Evolutionary conservation across 441 rosid species (phyloP).

Genomic region (Monsonia emarginata): DNA sequence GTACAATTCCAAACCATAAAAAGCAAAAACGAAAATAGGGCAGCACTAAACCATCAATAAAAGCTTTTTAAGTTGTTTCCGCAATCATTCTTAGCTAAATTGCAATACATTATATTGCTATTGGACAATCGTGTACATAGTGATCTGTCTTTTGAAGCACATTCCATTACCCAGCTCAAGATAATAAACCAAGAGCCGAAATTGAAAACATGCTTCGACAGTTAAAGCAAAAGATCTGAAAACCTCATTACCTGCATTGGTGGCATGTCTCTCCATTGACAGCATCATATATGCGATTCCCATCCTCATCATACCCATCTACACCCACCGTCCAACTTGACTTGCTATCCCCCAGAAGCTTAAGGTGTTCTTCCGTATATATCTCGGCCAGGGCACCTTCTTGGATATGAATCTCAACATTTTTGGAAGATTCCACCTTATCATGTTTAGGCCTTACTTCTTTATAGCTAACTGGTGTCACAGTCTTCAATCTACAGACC

Average conservation of each 20-base stretch:
- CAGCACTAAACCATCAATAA: too few relatives aligned
- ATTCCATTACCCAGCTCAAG: background rate
- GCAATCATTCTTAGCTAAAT: background rate
- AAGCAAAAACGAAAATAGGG: too few relatives aligned
- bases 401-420: background rate
- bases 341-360: slow-evolving; percentile 16
- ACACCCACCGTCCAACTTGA: slow-evolving; percentile 11
- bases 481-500: slow-evolving; percentile 14
- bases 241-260: slow-evolving; percentile 19
- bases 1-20: too few relatives aligned
- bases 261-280: slow-evolving; percentile 14
- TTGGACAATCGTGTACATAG: background rate
- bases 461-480: slow-evolving; percentile 11
- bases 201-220: background rate
- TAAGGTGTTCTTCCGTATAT: slow-evolving; percentile 13
- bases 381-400: slow-evolving; percentile 19
- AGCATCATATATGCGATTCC: slow-evolving; percentile 14
- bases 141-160: background rate
- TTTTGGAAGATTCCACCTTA: background rate
- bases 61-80: background rate
- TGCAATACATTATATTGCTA: background rate
- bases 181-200: background rate
- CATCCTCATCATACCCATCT: slow-evolving; percentile 18
- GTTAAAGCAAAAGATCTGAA: too few relatives aligned
- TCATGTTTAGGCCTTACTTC: background rate